These are phyloP conservation scores for Neurospora africana DNA, from an alignment of 495 filamentous ascomycete species.

Conservation along the genomic window DNA sequence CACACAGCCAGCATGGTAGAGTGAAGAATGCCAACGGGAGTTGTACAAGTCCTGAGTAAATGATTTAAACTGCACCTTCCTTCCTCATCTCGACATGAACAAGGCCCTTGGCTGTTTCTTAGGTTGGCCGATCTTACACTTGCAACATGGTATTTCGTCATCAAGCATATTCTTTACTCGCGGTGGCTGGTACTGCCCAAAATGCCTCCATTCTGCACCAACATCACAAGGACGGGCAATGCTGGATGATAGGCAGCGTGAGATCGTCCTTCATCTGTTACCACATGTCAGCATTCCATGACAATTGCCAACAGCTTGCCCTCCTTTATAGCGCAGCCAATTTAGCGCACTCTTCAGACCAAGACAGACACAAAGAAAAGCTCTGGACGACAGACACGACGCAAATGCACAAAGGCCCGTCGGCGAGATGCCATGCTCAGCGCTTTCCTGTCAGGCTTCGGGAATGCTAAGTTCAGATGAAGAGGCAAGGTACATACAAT, in stretches of 20 bases:
- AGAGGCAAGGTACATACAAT: not conserved
- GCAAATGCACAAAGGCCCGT: not conserved
- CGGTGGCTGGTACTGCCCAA: not conserved
- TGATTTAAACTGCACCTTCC: not conserved
- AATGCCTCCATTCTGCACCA: not conserved
- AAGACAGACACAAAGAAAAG: not conserved
- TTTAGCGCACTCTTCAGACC: not conserved
- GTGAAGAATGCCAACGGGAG: not conserved
- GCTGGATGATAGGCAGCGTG: not conserved
- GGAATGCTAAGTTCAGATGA: not conserved
- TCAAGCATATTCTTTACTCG: not conserved
- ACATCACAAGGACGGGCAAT: not conserved
- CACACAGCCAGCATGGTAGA: not conserved
- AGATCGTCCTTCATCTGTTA: not conserved
- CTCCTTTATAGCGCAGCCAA: not conserved
- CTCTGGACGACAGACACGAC: not conserved
- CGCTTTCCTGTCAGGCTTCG: not conserved
- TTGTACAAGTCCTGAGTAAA: not conserved
- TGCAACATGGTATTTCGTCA: not conserved
- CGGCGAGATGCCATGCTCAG: not conserved
- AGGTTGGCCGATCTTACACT: not conserved
- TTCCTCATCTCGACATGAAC: not conserved
- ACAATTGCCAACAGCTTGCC: not conserved
- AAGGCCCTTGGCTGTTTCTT: not conserved
- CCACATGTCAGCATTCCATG: not conserved